Conservation (phyloP, 768 basidiomycete species). For the Leccinum broughii region DNA sequence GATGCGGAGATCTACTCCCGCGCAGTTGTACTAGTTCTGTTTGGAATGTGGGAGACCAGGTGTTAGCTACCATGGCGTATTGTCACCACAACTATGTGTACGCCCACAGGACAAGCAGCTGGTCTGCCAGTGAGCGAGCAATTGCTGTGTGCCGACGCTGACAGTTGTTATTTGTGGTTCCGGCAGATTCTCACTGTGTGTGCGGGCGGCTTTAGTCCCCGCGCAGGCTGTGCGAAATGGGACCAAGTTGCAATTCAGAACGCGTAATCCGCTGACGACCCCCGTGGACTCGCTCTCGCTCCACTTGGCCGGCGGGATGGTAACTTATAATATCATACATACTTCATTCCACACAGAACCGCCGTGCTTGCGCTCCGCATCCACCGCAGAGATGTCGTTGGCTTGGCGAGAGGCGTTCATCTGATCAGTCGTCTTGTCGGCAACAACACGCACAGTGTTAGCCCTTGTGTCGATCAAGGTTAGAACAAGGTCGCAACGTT, state of each 20-base stretch:
- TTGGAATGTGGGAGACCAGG: constrained; percentile 1
- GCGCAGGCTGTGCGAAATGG: constrained; percentile 22
- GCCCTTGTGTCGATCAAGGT: neutral
- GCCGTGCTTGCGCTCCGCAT: neutral
- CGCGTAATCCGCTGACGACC: constrained; percentile 3
- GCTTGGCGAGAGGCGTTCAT: neutral
- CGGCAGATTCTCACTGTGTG: constrained; percentile 25
- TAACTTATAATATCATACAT: neutral
- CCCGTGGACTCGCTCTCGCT: neutral
- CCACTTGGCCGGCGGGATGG: neutral
- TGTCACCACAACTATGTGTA: neutral
- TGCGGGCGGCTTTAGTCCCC: constrained; percentile 24
- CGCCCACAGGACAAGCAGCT: neutral
- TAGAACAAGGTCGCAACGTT: constrained; percentile 29
- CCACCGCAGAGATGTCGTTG: neutral
- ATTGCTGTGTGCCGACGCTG: constrained; percentile 24
- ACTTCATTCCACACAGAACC: neutral
- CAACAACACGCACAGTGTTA: constrained; percentile 15
- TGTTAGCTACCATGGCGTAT: neutral
- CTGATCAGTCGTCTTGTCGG: constrained; percentile 5
- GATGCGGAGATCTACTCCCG: constrained; percentile 15
- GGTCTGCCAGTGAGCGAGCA: neutral
- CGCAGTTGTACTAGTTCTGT: constrained; percentile 14
- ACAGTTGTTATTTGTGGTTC: constrained; percentile 16
- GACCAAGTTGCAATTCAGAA: neutral